Base-by-base conservation (phyloP, 2,329 filamentous ascomycete species). In the Diplodia intermedia region DNA sequence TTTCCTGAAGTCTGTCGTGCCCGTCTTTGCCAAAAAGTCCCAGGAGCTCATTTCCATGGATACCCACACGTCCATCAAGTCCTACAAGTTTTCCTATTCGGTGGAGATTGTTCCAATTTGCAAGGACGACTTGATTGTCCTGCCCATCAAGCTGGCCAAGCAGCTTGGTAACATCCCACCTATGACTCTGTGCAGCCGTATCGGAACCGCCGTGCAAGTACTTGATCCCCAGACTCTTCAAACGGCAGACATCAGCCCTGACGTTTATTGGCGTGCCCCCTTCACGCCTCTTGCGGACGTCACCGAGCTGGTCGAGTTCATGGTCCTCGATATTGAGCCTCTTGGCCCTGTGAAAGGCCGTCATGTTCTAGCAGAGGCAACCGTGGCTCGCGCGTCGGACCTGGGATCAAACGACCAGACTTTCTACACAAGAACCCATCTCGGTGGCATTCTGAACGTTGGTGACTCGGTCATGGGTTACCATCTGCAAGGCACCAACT, bases 401-500 rank as follows among this genome's bases (percentile, higher is more conserved):
- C 86, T 98, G 63, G 94, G 94, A 68, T 82, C 85, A 70, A 97
- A 97, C 75, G 91, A 97, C 80, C 90, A 86, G 71, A 94, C 91
- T 2, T 99, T 95, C 81, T 95, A 94, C 78, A 91, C 91, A 68
- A 86, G 94, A 69, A 98, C 95, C 36, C 95, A 99, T 79, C 85
- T 99, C 6, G 95, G 94, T 55, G 88, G 88, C 67, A 85, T 97
- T 56, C 84, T 99, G 14, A 91, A 96, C 74, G 88, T 92, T 0
- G 95, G 95, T 65, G 95, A 99, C 82, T 94, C 92, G 0, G 95
- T 91, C 4, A 89, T 99, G 86, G 95, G 95, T n/a, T 99, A 97
- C 79, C 88, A 97, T 79, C 82, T 99, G 60, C 89, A 88, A 4
- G 94, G 93, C 61, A 90, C 93, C 66, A 97, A 97, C 79, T 97